Evolutionary conservation across 1,284 basidiomycete genomes (phyloP), one percentile per base, ranked within the genome.

Genomic region (Leccinum angustisporum): DNA sequence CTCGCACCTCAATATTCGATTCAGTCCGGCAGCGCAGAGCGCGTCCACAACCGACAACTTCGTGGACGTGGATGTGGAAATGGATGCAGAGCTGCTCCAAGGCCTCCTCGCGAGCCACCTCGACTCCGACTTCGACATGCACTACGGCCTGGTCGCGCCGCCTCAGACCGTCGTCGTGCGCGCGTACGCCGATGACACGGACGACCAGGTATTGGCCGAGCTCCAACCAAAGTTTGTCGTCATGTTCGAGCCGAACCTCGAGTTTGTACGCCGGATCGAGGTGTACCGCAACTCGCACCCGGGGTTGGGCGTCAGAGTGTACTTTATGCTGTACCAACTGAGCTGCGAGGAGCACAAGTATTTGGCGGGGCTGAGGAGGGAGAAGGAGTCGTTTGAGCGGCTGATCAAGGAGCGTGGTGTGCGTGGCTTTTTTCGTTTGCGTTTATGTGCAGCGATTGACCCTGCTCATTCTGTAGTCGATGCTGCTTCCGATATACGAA

Each of bases 261-360:
- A 96, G 57, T 99, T 98, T 68, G 86, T 98, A 43, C 83, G 97
- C 30, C 84, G 97, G 0, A 83, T 99, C 43, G 97, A 99, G 83
- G 94, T 95, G 61, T 95, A 96, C 75, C 86, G 91, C 70, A 90
- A 88, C 66, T 85, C 88, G 5, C 88, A 91, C 75, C 89, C 91
- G 1, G 91, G 90, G 0, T 77, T 95, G 4, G 88, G 84, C 0
- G 86, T 98, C 1, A 83, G 95, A n/a, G 91, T 98, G 4, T 99
- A 99, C 75, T 96, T 98, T 74, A 89, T 98, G 87, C 82, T 95
- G 18, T 98, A 98, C 76, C 85, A 88, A 56, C 87, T 94, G 68
- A 97, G 94, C 54, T 93, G 92, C 65, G 97, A 99, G 73, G 97
- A 99, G 71, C 95, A 97, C 74, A 91, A 94, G 70, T 99, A 97